phyloP scores from a whole-genome alignment of 2,329 filamentous ascomycete species.

The Exophiala sp. region DNA sequence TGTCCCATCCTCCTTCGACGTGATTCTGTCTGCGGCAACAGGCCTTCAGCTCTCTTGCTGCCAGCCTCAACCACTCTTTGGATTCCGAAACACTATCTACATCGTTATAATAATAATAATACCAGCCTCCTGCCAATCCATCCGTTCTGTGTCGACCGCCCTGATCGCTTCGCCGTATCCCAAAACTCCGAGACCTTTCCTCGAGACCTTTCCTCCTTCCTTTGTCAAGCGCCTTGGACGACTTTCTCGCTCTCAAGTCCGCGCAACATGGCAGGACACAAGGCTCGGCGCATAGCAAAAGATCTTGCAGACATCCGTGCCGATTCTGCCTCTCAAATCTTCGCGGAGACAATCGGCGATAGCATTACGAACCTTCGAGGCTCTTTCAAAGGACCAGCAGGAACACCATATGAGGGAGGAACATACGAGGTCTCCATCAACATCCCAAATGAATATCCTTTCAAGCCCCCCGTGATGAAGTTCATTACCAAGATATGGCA shows the following conservation, averaged over 20 bases:
- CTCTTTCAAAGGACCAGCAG: constrained; percentile 76
- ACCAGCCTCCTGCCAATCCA: neutral
- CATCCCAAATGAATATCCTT: constrained; percentile 85
- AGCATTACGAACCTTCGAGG: constrained; percentile 79
- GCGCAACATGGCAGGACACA: constrained; percentile 49
- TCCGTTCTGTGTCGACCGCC: neutral
- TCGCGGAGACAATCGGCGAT: constrained; percentile 57
- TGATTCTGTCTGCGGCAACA: constrained; percentile 15
- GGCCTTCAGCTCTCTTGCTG: neutral
- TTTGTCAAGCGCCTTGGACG: neutral
- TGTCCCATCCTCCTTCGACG: constrained; percentile 14
- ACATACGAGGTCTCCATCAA: constrained; percentile 75
- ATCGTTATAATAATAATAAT: neutral
- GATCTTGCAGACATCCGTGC: constrained; percentile 45
- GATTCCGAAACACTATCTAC: neutral
- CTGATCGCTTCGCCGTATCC: neutral
- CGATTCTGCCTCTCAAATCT: constrained; percentile 72
- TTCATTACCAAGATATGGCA: constrained; percentile 96
- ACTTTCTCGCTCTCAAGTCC: neutral
- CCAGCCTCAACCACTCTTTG: neutral
- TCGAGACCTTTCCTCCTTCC: neutral
- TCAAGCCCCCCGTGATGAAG: constrained; percentile 83
- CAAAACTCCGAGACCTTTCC: no score
- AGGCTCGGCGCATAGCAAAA: constrained; percentile 50
- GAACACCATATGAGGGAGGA: constrained; percentile 88